Evolutionary conservation across 2,329 filamentous ascomycete species (phyloP), one percentile per base, ranked within the genome.

Genomic region (Dothistroma septosporum): DNA sequence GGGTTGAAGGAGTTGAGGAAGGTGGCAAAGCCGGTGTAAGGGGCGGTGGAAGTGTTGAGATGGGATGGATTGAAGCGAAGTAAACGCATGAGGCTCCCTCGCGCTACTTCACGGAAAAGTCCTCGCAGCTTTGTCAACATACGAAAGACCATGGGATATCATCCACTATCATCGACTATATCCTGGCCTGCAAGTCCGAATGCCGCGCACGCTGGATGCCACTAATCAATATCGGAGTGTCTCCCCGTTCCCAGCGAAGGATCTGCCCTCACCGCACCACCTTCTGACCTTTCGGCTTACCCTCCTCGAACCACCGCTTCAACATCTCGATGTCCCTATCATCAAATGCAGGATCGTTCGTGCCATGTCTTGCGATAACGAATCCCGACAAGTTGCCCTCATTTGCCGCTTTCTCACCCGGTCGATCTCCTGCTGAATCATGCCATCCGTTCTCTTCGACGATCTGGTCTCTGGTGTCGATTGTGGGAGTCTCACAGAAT

Each of bases 1-100:
- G 92, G 91, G 2, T 72, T 80, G 50, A 86, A 82, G 67, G 94
- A 97, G 82, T 78, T 79, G 66, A 87, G 94, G 75, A 99, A 99
- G 80, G 94, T 97, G 61, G 94, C 94, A 21, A 94, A 95, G 78
- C 94, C 94, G 28, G 90, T 90, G 71, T 94, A 83, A 89, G 35
- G 37, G 32, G 55, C 31, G 35, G 9, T 5, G 21, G 8, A 12
- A 54, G 22, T 2, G 24, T 12, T 19, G 24, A 19, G 19, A 22
- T 19, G 22, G 24, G 24, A 53, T n/a, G n/a, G 11, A 16, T 35
- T 14, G 50, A 21, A 53, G 31, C 31, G 19, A 22, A 33, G 2
- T 28, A 24, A 24, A 31, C 47, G 47, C 11, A 4, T 32, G 4
- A 16, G 4, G 16, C 16, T 9, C 9, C 6, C 47, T 28, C 21